A percentile compares a stretch with the other conserved stretches of the same genome.
Conservation (phyloP, 83 land plant genomes). For the Picea abies region DNA sequence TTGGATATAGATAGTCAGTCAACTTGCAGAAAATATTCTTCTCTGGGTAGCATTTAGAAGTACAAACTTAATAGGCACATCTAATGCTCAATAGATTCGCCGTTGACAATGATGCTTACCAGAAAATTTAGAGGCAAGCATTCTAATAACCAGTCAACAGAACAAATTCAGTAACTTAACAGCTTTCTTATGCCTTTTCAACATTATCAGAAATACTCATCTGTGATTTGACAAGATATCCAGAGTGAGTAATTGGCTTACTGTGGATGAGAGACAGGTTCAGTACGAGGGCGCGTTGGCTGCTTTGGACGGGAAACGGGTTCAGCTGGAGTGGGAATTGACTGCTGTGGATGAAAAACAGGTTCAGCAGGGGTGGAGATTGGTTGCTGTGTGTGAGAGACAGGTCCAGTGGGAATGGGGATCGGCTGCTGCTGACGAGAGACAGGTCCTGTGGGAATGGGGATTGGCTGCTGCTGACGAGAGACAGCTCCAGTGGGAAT, state of each 20-base stretch:
- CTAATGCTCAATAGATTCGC: constrained; percentile 2
- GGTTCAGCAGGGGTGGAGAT: not conserved
- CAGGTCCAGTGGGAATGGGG: not conserved
- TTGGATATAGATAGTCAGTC: not conserved
- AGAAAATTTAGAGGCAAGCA: not conserved
- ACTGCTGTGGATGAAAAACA: not conserved
- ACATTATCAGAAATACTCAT: not conserved
- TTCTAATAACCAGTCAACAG: not conserved
- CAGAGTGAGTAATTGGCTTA: not conserved
- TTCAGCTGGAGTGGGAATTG: not conserved
- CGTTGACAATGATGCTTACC: not conserved
- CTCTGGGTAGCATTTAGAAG: not conserved
- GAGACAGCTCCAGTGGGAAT: not conserved
- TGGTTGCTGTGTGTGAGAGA: not conserved
- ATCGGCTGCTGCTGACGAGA: not conserved
- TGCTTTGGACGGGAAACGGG: not conserved
- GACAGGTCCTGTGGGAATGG: not conserved
- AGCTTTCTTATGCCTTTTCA: not conserved
- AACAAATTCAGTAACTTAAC: not conserved
- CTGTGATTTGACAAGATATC: not conserved
- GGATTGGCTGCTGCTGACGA: not conserved
- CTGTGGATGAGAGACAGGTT: not conserved
- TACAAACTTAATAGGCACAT: constrained; percentile 5
- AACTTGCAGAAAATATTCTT: constrained; percentile 4
- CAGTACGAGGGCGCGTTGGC: not conserved